Conservation (phyloP, 164 flowering plant species). For the Vitis vinifera region ASM3070453v1 NC_081812.1:23658501-23659000, state of each 20-base stretch:
- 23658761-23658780: not conserved
- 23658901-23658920: not conserved
- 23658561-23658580: no score
- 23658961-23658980: constrained; percentile 3
- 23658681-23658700: no score
- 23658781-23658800: not conserved
- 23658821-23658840: constrained; percentile 62
- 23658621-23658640: no score
- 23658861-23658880: constrained; percentile 36
- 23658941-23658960: not conserved
- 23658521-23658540: no score
- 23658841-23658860: constrained; percentile 47
- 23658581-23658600: no score
- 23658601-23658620: no score
- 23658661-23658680: no score
- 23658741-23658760: not conserved
- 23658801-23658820: constrained; percentile 50
- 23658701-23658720: no score
- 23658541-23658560: no score
- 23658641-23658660: no score
- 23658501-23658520: no score
- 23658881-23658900: constrained; percentile 31
- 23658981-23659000: constrained; percentile 34
- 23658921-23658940: not conserved
- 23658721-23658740: no score